phyloP scores from a whole-genome alignment of 2,329 filamentous ascomycete genomes.

The Celoporthe dispersa region DNA sequence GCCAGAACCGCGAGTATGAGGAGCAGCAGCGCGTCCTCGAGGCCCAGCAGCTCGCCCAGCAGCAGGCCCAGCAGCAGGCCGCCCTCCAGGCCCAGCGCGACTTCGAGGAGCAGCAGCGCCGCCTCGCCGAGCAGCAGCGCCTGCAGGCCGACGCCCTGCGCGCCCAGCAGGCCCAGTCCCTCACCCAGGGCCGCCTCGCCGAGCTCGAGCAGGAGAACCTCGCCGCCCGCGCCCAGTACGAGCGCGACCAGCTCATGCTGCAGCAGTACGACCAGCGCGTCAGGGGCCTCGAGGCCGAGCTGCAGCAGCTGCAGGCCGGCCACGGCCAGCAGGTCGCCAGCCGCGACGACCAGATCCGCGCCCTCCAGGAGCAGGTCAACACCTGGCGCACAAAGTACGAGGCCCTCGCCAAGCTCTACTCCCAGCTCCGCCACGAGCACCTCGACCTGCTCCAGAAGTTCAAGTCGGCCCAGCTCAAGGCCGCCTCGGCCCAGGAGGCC shows the following conservation, averaged over 20 bases:
- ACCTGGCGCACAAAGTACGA: conserved; percentile 98
- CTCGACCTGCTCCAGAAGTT: conserved; percentile 94
- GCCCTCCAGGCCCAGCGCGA: conserved; percentile 86
- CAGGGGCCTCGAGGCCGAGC: conserved; percentile 87
- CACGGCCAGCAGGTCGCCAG: conserved; percentile 83
- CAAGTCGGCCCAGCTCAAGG: conserved; percentile 94
- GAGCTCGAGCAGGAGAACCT: conserved; percentile 95
- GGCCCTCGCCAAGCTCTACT: conserved; percentile 94
- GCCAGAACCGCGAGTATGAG: conserved; percentile 93
- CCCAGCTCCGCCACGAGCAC: conserved; percentile 92
- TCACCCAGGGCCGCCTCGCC: conserved; percentile 93
- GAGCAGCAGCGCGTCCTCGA: conserved; percentile 89
- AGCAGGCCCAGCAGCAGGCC: conserved; percentile 80
- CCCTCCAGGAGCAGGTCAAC: conserved; percentile 95
- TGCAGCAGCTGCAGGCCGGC: conserved; percentile 80
- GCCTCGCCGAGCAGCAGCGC: conserved; percentile 85
- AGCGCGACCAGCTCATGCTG: conserved; percentile 95
- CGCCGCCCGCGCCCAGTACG: conserved; percentile 91
- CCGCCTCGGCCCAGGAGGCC: conserved; percentile 93
- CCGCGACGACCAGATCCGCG: conserved; percentile 91
- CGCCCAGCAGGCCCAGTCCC: conserved; percentile 86
- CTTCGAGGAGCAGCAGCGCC: conserved; percentile 94
- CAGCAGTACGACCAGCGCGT: conserved; percentile 96
- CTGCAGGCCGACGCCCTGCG: conserved; percentile 88
- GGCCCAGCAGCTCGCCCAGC: conserved; percentile 81